phyloP scores from a whole-genome alignment of 1,284 basidiomycete genomes.

The Cutaneotrichosporon sp. region DNA sequence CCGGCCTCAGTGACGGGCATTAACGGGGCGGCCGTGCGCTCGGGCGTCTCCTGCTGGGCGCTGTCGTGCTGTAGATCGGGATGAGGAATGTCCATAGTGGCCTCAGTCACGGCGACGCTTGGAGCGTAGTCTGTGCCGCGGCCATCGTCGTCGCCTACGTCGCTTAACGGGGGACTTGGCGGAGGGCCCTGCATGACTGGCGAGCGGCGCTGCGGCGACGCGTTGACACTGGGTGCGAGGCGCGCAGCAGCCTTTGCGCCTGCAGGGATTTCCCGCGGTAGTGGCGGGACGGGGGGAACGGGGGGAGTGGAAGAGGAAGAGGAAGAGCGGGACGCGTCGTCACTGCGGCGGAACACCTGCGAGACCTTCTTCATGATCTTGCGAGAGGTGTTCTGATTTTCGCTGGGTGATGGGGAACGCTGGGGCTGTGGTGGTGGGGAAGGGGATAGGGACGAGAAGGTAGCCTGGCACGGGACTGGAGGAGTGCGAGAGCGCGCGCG shows the following conservation, averaged over 20 bases:
- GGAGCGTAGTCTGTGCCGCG: conserved; percentile 13
- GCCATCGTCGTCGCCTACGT: conserved; percentile 22
- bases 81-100: conserved; percentile 5
- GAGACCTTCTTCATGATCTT: conserved; percentile 39
- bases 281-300: not conserved
- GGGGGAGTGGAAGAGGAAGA: not conserved
- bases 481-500: conserved; percentile 1
- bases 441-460: not conserved
- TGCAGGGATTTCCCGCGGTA: not conserved
- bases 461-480: not conserved
- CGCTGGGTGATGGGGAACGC: not conserved
- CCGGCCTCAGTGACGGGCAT: conserved; percentile 21
- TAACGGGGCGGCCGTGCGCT: not conserved
- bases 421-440: not conserved
- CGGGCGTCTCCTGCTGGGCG: not conserved
- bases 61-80: not conserved
- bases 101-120: conserved; percentile 19
- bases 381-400: not conserved
- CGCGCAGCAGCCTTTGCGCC: conserved; percentile 7
- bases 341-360: conserved; percentile 34
- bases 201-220: conserved; percentile 16
- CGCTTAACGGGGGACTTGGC: conserved; percentile 49
- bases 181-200: conserved; percentile 46
- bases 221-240: conserved; percentile 1
- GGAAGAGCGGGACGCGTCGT: not conserved